Conservation (phyloP, 495 filamentous ascomycete genomes). For the Penicillium verhagenii region DNA sequence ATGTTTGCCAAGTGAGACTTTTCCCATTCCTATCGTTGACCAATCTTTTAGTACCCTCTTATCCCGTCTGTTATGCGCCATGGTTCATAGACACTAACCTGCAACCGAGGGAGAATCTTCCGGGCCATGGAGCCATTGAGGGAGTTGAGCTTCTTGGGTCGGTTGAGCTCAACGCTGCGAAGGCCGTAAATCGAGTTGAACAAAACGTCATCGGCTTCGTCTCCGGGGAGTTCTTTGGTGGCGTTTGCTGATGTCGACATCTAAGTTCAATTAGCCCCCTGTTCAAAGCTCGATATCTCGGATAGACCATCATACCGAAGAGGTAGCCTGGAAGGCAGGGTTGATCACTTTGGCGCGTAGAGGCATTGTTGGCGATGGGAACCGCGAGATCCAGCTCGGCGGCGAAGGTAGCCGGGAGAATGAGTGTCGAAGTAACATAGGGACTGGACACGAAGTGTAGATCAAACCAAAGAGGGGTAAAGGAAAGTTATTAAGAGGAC, state of each 20-base stretch:
- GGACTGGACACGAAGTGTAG: constrained; percentile 18
- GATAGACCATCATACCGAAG: constrained; percentile 33
- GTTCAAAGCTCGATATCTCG: constrained; percentile 1
- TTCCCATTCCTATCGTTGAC: constrained; percentile 68
- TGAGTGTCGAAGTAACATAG: constrained; percentile 56
- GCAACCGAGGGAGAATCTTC: constrained; percentile 83
- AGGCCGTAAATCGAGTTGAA: constrained; percentile 86
- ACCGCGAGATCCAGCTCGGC: constrained; percentile 57
- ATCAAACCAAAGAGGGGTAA: constrained; percentile 15
- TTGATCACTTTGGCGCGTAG: constrained; percentile 78
- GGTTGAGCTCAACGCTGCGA: constrained; percentile 90
- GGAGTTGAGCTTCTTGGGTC: constrained; percentile 84
- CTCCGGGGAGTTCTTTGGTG: constrained; percentile 56
- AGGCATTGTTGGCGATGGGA: constrained; percentile 64
- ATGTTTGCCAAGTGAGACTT: constrained; percentile 93
- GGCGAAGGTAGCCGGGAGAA: constrained; percentile 44
- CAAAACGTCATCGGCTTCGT: constrained; percentile 87
- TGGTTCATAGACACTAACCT: constrained; percentile 40
- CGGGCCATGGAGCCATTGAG: constrained; percentile 90
- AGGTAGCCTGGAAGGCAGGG: constrained; percentile 53
- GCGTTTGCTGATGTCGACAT: constrained; percentile 54
- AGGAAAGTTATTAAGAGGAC: constrained; percentile 16
- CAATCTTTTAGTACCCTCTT: constrained; percentile 18
- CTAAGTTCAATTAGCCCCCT: constrained; percentile 34
- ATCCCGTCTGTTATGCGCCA: background rate